A percentile compares a stretch with the other conserved stretches of the same genome.
These are phyloP conservation scores for Persicaria maculosa DNA, from an alignment of 148 eudicot species.

Conservation along the genomic window DNA sequence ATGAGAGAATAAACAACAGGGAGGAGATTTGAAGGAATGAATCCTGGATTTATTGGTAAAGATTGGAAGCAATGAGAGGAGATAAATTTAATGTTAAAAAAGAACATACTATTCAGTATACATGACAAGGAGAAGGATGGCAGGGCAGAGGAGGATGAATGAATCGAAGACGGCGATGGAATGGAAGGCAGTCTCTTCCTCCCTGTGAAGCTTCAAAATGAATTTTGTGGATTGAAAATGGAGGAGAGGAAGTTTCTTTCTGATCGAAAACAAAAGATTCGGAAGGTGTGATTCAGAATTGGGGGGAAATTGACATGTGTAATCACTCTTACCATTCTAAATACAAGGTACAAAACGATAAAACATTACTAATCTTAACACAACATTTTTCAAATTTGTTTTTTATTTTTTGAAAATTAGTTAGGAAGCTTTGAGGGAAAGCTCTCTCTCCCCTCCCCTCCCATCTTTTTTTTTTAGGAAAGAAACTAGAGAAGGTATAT, in stretches of 20 bases:
- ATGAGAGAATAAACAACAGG: too few relatives aligned
- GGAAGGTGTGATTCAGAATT: neutral
- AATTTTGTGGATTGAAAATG: neutral
- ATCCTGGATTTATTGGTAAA: too few relatives aligned
- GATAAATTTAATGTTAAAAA: neutral
- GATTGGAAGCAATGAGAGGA: neutral
- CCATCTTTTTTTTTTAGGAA: too few relatives aligned
- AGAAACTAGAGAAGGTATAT: too few relatives aligned
- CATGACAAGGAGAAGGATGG: constrained; percentile 18
- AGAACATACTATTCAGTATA: constrained; percentile 33
- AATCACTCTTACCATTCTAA: neutral
- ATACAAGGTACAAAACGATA: neutral
- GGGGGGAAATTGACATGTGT: constrained; percentile 1
- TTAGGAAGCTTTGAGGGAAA: too few relatives aligned
- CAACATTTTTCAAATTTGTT: neutral
- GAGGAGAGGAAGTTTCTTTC: neutral
- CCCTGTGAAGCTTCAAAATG: neutral
- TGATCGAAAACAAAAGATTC: neutral
- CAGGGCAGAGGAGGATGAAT: neutral
- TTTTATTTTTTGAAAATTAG: too few relatives aligned
- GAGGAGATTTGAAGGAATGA: too few relatives aligned
- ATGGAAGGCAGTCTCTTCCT: neutral
- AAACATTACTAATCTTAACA: neutral
- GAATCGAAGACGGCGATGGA: neutral
- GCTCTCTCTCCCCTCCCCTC: too few relatives aligned